Evolutionary conservation across 257 asterid genomes (phyloP).

Genomic region (Solanum acaule): DNA sequence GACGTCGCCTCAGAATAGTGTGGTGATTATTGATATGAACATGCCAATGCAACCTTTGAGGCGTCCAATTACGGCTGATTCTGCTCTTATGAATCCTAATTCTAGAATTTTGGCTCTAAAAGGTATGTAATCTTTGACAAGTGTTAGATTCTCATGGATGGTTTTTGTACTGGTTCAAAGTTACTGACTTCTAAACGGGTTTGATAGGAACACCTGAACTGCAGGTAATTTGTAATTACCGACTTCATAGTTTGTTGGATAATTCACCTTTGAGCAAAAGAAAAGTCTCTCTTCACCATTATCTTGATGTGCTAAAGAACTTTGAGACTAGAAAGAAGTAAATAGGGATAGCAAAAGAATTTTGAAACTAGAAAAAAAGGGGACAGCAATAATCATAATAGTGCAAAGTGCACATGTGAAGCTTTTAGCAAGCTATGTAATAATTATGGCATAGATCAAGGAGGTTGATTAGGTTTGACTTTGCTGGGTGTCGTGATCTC

Average conservation of each 20-base stretch:
- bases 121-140: slow-evolving; percentile 36
- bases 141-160: neutral
- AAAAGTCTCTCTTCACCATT: neutral
- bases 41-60: slow-evolving; percentile 97
- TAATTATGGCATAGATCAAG: neutral
- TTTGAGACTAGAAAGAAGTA: neutral
- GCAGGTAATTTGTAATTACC: neutral
- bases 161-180: neutral
- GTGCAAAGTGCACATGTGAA: neutral
- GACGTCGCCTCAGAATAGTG: slow-evolving; percentile 93
- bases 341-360: neutral
- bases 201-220: neutral
- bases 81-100: slow-evolving; percentile 97
- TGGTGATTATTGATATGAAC: slow-evolving; percentile 88
- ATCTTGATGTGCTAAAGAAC: neutral
- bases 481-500: neutral
- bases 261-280: neutral
- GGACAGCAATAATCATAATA: neutral
- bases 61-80: slow-evolving; percentile 97
- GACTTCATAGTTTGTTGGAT: neutral
- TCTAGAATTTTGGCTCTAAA: slow-evolving; percentile 82
- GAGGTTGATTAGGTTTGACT: neutral
- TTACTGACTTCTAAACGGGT: neutral
- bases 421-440: neutral
- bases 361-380: neutral